Conservation (phyloP, 768 basidiomycete genomes). For the Lentinula guzmanii region DNA sequence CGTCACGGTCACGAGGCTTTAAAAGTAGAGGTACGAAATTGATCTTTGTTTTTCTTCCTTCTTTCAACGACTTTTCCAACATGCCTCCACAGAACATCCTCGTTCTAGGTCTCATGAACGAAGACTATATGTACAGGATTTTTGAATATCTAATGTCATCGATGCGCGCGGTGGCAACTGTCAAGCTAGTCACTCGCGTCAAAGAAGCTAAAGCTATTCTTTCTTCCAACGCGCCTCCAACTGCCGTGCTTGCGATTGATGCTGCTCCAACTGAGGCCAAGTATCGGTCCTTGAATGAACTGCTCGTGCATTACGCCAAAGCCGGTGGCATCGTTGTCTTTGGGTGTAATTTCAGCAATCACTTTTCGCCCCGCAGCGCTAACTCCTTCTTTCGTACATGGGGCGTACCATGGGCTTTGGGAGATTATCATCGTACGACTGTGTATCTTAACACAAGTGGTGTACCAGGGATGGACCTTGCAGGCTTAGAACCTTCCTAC, state of each 20-base stretch:
- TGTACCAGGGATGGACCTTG: slow-evolving; percentile 1
- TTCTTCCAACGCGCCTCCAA: neutral
- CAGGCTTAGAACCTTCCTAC: slow-evolving; percentile 10
- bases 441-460: slow-evolving; percentile 11
- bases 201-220: neutral
- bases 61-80: neutral
- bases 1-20: neutral
- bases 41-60: neutral
- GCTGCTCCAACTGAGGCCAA: neutral
- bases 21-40: no score
- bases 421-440: slow-evolving; percentile 19
- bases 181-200: neutral
- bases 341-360: slow-evolving; percentile 15
- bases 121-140: neutral
- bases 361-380: neutral
- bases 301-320: slow-evolving; percentile 7
- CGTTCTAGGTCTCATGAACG: neutral
- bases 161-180: neutral
- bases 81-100: neutral
- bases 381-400: slow-evolving; percentile 9
- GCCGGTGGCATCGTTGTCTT: slow-evolving; percentile 17
- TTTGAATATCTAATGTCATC: neutral
- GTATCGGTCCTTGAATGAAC: neutral
- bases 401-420: slow-evolving; percentile 17
- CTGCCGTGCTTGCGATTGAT: neutral